Conservation (phyloP, 768 basidiomycete genomes). For the Tulasnella sp. region DNA sequence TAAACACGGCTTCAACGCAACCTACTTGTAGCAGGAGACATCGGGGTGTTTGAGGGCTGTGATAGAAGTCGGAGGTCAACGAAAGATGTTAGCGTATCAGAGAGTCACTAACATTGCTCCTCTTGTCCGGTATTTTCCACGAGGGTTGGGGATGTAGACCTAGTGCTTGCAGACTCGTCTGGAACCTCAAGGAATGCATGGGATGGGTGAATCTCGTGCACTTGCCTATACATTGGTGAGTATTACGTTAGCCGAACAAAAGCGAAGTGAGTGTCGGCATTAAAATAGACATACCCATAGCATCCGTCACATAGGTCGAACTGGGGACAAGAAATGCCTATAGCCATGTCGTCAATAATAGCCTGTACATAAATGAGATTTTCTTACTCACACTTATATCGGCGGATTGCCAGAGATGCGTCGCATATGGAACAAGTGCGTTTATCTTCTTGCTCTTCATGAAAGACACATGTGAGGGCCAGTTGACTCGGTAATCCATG, state of each 20-base stretch:
- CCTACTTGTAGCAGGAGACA: conserved; percentile 81
- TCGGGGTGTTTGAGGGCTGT: conserved; percentile 68
- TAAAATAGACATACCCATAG: conserved; percentile 49
- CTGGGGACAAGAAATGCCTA: conserved; percentile 54
- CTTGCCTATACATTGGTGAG: no score
- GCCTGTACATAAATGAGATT: no score
- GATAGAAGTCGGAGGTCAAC: not conserved
- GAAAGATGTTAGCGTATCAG: not conserved
- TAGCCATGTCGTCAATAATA: no score
- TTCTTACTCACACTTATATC: conserved; percentile 57
- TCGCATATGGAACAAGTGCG: conserved; percentile 76
- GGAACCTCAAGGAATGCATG: conserved; percentile 78
- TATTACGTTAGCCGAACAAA: no score
- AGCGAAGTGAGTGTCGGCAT: no score
- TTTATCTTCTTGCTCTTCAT: conserved; percentile 59
- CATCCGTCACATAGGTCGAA: conserved; percentile 77
- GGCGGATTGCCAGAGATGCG: conserved; percentile 44
- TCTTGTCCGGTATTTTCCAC: conserved; percentile 1
- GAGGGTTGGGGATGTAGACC: not conserved
- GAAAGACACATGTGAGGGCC: not conserved
- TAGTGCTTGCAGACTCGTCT: conserved; percentile 29
- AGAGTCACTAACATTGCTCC: conserved; percentile 15
- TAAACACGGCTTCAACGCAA: conserved; percentile 11
- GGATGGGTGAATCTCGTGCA: conserved; percentile 82
- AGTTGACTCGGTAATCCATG: not conserved